Percentiles rank a stretch among this genome's conserved stretches.
Evolutionary conservation across 2,329 filamentous ascomycete species (phyloP).

Genomic region (Blumeria graminis): DNA sequence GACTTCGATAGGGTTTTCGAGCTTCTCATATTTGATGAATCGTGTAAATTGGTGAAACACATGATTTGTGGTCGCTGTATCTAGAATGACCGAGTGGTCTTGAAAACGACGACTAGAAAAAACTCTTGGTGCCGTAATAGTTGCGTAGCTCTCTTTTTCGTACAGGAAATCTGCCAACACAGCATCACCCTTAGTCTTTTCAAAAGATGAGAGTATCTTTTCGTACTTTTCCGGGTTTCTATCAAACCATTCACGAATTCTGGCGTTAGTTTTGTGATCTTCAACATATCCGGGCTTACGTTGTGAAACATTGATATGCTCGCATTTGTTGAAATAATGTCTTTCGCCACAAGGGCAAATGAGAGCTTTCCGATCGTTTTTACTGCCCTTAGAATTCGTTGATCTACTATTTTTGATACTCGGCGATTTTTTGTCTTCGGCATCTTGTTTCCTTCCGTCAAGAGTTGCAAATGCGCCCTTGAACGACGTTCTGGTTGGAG

Average conservation of each 20-base stretch:
- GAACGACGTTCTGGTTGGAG: neutral
- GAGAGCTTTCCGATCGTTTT: neutral
- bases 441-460: neutral
- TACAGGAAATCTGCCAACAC: neutral
- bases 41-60: neutral
- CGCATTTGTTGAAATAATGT: neutral
- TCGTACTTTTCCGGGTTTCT: neutral
- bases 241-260: neutral
- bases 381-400: neutral
- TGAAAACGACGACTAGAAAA: neutral
- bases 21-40: neutral
- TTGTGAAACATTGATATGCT: neutral
- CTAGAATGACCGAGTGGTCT: neutral
- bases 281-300: neutral
- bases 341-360: neutral
- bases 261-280: neutral
- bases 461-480: neutral
- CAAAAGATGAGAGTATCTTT: neutral
- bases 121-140: neutral
- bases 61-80: neutral
- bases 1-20: neutral
- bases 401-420: neutral
- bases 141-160: neutral
- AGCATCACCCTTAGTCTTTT: neutral
- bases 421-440: neutral